phyloP scores from a whole-genome alignment of 306 rosid species.

The Acacia acuminata region DNA sequence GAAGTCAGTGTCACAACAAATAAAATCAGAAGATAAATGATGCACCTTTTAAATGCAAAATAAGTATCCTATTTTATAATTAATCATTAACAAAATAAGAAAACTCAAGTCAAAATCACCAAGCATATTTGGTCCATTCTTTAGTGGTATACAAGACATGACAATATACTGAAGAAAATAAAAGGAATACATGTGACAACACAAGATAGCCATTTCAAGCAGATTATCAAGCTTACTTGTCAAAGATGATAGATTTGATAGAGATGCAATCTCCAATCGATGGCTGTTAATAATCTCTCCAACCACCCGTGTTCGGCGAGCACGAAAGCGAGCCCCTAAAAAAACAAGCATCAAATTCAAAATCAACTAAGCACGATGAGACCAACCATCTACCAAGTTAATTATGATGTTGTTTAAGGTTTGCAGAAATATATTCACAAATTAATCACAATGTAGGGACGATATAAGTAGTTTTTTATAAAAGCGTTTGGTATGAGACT shows the following conservation, averaged over 20 bases:
- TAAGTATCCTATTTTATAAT: background rate
- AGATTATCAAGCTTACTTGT: conserved; percentile 40
- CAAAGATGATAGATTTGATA: conserved; percentile 61
- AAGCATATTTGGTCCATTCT: background rate
- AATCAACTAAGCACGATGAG: background rate
- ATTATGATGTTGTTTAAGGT: conserved; percentile 1
- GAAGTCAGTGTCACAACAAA: background rate
- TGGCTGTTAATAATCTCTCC: conserved; percentile 36
- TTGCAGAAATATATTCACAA: no score
- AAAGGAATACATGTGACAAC: conserved; percentile 19
- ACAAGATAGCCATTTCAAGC: conserved; percentile 11
- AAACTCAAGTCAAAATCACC: background rate
- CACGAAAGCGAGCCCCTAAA: conserved; percentile 45
- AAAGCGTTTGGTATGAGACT: no score
- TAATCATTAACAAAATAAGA: background rate
- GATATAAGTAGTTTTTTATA: no score
- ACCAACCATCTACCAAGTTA: conserved; percentile 15
- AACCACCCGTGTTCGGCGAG: conserved; percentile 36
- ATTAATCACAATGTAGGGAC: no score
- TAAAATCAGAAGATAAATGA: background rate
- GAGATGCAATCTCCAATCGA: conserved; percentile 54
- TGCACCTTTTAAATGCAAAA: background rate
- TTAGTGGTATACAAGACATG: background rate
- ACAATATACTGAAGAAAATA: background rate
- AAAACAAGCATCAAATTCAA: conserved; percentile 9